A percentile compares a stretch with the other conserved stretches of the same genome.
Conservation (phyloP, 2,329 filamentous ascomycete genomes). For the Colletotrichum sp. region DNA sequence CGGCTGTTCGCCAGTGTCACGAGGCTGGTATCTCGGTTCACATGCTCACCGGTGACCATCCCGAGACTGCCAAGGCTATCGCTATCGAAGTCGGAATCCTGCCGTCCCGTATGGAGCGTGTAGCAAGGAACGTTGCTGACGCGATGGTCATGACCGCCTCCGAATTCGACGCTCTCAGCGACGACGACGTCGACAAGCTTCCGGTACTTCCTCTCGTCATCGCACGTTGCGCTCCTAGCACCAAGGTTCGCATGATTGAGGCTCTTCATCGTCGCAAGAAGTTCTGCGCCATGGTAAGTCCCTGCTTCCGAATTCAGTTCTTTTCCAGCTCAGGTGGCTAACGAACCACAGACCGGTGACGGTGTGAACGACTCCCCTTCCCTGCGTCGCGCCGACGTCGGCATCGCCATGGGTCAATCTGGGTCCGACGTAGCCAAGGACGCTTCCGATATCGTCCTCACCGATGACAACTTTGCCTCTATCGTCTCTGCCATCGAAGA, state of each 20-base stretch:
- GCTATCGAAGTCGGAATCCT: conserved; percentile 64
- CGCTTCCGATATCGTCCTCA: conserved; percentile 65
- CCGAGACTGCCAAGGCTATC: conserved; percentile 63
- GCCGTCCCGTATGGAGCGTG: conserved; percentile 44
- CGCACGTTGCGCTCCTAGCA: conserved; percentile 67
- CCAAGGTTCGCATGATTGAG: conserved; percentile 69
- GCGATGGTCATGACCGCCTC: conserved; percentile 64
- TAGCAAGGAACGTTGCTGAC: conserved; percentile 54
- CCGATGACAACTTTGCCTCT: conserved; percentile 70
- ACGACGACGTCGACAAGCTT: conserved; percentile 63
- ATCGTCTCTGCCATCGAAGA: conserved; percentile 70
- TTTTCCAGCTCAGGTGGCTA: background rate
- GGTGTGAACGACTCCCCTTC: conserved; percentile 71
- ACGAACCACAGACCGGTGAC: conserved; percentile 59
- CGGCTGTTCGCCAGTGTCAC: conserved; percentile 56
- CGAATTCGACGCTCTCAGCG: conserved; percentile 64
- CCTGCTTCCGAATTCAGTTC: rapidly evolving
- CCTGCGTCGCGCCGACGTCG: conserved; percentile 67
- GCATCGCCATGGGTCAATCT: conserved; percentile 69
- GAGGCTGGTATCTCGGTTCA: conserved; percentile 62
- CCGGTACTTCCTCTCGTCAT: conserved; percentile 67
- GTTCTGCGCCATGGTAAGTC: conserved; percentile 58
- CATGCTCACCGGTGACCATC: conserved; percentile 67
- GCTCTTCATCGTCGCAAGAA: conserved; percentile 66
- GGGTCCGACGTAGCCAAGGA: conserved; percentile 69